Percentiles rank a stretch among this genome's conserved stretches.
phyloP scores from a whole-genome alignment of 345 rosid species.

The Luvunga scandens region DNA sequence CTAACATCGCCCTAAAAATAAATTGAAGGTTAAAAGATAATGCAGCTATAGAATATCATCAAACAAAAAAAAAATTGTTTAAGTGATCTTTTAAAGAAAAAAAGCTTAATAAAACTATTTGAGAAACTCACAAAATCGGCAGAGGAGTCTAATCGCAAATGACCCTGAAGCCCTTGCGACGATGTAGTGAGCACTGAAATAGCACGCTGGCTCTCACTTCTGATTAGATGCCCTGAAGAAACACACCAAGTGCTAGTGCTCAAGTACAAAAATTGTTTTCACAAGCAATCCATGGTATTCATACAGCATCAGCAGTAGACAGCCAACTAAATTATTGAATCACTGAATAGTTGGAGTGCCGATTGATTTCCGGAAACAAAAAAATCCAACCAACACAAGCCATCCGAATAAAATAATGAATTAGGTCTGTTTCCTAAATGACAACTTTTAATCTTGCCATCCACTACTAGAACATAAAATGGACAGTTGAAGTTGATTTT shows the following conservation, averaged over 20 bases:
- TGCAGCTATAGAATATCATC: background rate
- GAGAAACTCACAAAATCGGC: conserved; percentile 33
- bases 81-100: no score
- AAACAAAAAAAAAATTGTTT: background rate
- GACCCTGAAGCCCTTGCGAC: conserved; percentile 31
- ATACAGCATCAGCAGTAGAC: conserved; percentile 31
- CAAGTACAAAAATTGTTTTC: conserved; percentile 11
- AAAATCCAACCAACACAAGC: conserved; percentile 37
- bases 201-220: conserved; percentile 47
- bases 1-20: conserved; percentile 28
- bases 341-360: conserved; percentile 38
- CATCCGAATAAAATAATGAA: conserved; percentile 34
- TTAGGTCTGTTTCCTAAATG: conserved; percentile 27
- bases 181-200: conserved; percentile 49
- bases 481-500: conserved; percentile 24
- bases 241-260: conserved; percentile 32
- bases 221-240: conserved; percentile 45
- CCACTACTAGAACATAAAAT: conserved; percentile 18
- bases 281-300: conserved; percentile 3
- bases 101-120: background rate
- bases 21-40: conserved; percentile 6
- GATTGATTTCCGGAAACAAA: conserved; percentile 35
- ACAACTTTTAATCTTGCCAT: conserved; percentile 21
- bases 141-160: conserved; percentile 19
- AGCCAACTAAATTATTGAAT: conserved; percentile 42